phyloP scores from a whole-genome alignment of 1,284 basidiomycete species.

The Papiliotrema nemorosa region DNA sequence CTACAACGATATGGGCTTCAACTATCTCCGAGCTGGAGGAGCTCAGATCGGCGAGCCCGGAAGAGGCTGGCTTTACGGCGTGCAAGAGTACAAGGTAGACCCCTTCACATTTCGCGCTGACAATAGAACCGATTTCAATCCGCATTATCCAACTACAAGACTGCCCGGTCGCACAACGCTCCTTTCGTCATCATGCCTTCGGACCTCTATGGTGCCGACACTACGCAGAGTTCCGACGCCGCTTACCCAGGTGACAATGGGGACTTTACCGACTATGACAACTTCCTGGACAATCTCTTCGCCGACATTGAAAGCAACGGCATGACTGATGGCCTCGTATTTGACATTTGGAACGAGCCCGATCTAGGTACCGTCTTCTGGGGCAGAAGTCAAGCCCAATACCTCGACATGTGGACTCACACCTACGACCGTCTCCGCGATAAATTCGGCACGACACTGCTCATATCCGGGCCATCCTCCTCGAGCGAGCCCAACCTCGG shows the following conservation, averaged over 20 bases:
- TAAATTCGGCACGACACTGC: constrained; percentile 1
- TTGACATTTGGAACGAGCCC: constrained; percentile 11
- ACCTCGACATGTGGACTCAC: constrained; percentile 8
- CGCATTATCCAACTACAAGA: constrained; percentile 8
- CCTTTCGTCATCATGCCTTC: constrained; percentile 7
- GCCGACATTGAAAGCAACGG: constrained; percentile 10
- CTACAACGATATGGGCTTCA: constrained; percentile 10
- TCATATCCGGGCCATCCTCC: constrained; percentile 7
- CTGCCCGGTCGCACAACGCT: constrained; percentile 5
- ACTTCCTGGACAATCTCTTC: constrained; percentile 6
- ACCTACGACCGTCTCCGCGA: constrained; percentile 2
- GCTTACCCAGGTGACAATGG: constrained; percentile 12
- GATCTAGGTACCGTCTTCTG: constrained; percentile 10
- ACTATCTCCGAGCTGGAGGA: constrained; percentile 10
- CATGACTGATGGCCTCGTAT: constrained; percentile 6
- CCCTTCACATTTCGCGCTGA: neutral
- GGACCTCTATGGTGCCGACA: constrained; percentile 9
- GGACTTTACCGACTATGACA: constrained; percentile 10
- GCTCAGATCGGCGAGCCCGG: constrained; percentile 10
- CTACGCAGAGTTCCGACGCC: constrained; percentile 5
- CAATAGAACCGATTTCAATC: constrained; percentile 6
- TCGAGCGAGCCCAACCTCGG: constrained; percentile 4
- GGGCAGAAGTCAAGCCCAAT: constrained; percentile 9
- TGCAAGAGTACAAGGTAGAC: neutral
- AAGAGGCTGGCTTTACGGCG: constrained; percentile 7